Percentiles rank a stretch among this genome's conserved stretches.
Conservation (phyloP, 2,329 filamentous ascomycete genomes). For the Nectriaceae sp. region DNA sequence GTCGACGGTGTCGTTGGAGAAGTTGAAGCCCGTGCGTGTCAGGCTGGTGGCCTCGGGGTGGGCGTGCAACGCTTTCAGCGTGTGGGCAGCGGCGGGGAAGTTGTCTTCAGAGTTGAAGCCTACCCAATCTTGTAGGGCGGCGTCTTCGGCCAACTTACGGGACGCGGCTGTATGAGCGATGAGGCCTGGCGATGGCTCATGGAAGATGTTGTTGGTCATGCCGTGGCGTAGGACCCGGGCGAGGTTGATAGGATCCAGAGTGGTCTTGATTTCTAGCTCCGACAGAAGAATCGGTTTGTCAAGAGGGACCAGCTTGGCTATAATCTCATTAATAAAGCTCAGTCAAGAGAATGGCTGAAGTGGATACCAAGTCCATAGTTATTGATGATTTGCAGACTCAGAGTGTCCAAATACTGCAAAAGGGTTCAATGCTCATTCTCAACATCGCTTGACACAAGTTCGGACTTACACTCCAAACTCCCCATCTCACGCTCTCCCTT, state of each 20-base stretch:
- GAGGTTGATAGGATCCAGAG: constrained; percentile 51
- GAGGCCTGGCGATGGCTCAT: constrained; percentile 49
- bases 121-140: constrained; percentile 53
- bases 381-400: constrained; percentile 53
- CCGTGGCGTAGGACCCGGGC: constrained; percentile 55
- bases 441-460: background rate
- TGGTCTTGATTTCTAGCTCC: constrained; percentile 47
- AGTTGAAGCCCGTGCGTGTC: constrained; percentile 52
- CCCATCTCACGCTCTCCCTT: constrained; percentile 52
- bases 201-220: constrained; percentile 59
- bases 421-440: constrained; percentile 11
- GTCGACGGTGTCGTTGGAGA: constrained; percentile 51
- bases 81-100: constrained; percentile 49
- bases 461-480: constrained; percentile 51
- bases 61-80: constrained; percentile 44
- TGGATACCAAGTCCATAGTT: constrained; percentile 52
- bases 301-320: constrained; percentile 53
- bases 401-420: constrained; percentile 48
- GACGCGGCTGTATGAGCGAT: constrained; percentile 60
- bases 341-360: too few species aligned
- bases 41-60: constrained; percentile 51
- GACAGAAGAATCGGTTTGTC: constrained; percentile 45
- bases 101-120: constrained; percentile 57
- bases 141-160: constrained; percentile 50
- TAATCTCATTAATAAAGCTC: too few species aligned